These are phyloP conservation scores for Cercis canadensis DNA, from an alignment of 306 rosid genomes.

Conservation along the genomic window DNA sequence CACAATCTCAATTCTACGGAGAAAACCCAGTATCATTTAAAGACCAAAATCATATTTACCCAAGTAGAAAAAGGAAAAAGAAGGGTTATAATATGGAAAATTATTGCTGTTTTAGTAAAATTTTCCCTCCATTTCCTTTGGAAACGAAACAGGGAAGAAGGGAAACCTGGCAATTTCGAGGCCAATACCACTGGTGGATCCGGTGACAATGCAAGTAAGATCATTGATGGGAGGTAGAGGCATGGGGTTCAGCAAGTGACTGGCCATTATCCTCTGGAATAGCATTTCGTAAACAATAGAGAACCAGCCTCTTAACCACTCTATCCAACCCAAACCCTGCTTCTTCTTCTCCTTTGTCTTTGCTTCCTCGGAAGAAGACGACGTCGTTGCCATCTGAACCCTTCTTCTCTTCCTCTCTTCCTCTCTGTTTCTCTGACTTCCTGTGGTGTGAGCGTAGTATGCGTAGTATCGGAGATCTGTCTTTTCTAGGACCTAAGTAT, in stretches of 20 bases:
- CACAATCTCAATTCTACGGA: conserved; percentile 6
- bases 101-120: background rate
- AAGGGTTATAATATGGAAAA: background rate
- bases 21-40: background rate
- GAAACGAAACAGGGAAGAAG: background rate
- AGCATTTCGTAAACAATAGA: conserved; percentile 67
- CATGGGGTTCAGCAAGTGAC: conserved; percentile 88
- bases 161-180: conserved; percentile 85
- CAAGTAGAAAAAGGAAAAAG: background rate
- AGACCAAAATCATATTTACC: background rate
- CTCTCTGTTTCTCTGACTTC: background rate
- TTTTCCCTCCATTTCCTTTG: background rate
- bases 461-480: conserved; percentile 46
- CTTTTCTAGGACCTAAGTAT: no score
- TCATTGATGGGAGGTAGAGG: conserved; percentile 83
- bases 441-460: no score
- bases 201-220: conserved; percentile 87
- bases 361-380: conserved; percentile 50
- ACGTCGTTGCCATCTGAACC: conserved; percentile 52
- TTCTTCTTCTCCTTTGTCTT: conserved; percentile 48
- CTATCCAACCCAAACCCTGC: conserved; percentile 81
- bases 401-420: no score
- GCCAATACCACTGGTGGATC: conserved; percentile 98
- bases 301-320: conserved; percentile 87
- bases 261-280: conserved; percentile 85